phyloP scores from a whole-genome alignment of 2,329 filamentous ascomycete species.

The Cladosporium sp. region DNA sequence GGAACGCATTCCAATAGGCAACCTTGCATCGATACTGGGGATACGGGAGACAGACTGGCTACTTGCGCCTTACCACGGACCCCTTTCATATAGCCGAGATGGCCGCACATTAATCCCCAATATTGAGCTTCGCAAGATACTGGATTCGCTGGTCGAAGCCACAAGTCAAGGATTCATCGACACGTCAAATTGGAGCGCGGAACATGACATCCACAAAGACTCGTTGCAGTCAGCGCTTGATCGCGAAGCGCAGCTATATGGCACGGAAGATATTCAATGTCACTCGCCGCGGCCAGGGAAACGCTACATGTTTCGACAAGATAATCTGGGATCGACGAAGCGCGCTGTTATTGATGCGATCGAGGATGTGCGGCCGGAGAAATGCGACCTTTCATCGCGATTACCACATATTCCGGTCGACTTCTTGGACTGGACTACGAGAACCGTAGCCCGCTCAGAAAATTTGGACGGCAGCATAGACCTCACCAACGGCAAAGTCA shows the following conservation, averaged over 20 bases:
- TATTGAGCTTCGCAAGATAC: slow-evolving; percentile 10
- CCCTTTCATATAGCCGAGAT: slow-evolving; percentile 10
- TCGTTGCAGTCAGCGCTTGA: slow-evolving; percentile 3
- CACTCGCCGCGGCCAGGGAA: slow-evolving; percentile 9
- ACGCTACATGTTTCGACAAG: slow-evolving; percentile 9
- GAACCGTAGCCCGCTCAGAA: slow-evolving; percentile 3
- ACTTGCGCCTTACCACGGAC: slow-evolving; percentile 6
- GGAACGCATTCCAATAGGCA: slow-evolving; percentile 14
- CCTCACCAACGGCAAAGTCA: slow-evolving; percentile 10
- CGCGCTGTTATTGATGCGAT: slow-evolving; percentile 4
- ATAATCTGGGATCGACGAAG: slow-evolving; percentile 7
- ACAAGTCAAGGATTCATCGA: slow-evolving; percentile 8
- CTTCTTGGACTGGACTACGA: slow-evolving; percentile 9
- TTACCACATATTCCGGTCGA: slow-evolving; percentile 5
- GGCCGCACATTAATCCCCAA: slow-evolving; percentile 9
- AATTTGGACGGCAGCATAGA: slow-evolving; percentile 5
- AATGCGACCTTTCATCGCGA: slow-evolving; percentile 5
- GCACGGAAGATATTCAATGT: slow-evolving; percentile 6
- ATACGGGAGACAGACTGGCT: slow-evolving; percentile 14
- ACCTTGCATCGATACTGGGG: slow-evolving; percentile 17
- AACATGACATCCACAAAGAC: slow-evolving; percentile 8
- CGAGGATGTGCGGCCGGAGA: slow-evolving; percentile 4
- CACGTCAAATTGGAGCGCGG: slow-evolving; percentile 11
- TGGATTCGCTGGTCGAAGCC: slow-evolving; percentile 11
- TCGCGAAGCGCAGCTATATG: slow-evolving; percentile 8